Evolutionary conservation across 2,329 filamentous ascomycete genomes (phyloP).

Genomic region (Aspergillus pseudoglaucus): DNA sequence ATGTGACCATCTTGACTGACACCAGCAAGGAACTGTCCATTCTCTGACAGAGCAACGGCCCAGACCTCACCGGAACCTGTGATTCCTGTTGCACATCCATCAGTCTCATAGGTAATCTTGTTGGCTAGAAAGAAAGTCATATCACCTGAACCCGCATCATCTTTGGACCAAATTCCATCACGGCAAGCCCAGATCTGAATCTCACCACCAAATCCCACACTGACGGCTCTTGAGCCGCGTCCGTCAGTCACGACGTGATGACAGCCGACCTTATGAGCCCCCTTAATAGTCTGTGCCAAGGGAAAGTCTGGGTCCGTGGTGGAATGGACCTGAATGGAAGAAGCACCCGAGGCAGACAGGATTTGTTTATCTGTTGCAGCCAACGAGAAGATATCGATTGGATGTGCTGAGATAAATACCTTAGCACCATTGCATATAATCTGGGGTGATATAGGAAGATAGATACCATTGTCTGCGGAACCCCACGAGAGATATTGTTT

Average conservation of each 20-base stretch:
- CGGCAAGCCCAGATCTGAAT: conserved; percentile 71
- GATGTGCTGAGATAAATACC: conserved; percentile 55
- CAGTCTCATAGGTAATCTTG: conserved; percentile 1
- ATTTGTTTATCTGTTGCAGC: conserved; percentile 68
- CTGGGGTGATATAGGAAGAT: neutral
- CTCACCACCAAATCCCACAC: conserved; percentile 82
- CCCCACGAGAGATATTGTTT: conserved; percentile 97
- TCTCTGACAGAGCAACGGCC: conserved; percentile 78
- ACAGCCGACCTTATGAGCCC: conserved; percentile 80
- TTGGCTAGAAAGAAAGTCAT: neutral
- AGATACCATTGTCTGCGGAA: conserved; percentile 75
- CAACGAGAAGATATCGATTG: conserved; percentile 76
- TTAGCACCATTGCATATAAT: conserved; percentile 14
- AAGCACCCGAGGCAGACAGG: conserved; percentile 78
- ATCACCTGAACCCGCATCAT: conserved; percentile 40
- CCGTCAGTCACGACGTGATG: conserved; percentile 74
- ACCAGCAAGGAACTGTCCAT: conserved; percentile 77
- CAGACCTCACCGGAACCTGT: conserved; percentile 68
- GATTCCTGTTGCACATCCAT: conserved; percentile 27
- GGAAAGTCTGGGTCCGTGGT: conserved; percentile 66
- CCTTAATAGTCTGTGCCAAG: conserved; percentile 69
- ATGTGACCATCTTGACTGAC: conserved; percentile 83
- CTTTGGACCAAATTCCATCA: conserved; percentile 51
- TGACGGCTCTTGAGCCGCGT: conserved; percentile 67
- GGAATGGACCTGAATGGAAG: conserved; percentile 72